Evolutionary conservation across 2,329 filamentous ascomycete genomes (phyloP).

Genomic region (Hawksworthiomyces lignivorus): DNA sequence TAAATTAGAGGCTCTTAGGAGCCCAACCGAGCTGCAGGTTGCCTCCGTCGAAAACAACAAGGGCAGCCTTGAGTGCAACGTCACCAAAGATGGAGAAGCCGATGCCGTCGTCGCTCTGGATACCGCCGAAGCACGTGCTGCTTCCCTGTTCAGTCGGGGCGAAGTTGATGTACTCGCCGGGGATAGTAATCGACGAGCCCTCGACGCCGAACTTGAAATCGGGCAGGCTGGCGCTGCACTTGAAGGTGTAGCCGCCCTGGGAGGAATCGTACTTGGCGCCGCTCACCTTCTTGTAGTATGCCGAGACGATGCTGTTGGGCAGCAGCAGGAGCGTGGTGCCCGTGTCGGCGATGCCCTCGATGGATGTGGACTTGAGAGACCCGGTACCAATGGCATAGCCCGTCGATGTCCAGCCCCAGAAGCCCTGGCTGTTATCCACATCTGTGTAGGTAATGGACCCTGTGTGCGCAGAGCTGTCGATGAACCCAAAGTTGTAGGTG

Average conservation of each 20-base stretch:
- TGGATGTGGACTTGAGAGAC: constrained; percentile 15
- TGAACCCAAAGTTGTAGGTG: constrained; percentile 30
- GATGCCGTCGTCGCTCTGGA: constrained; percentile 37
- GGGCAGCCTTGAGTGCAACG: constrained; percentile 20
- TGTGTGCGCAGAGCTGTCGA: constrained; percentile 26
- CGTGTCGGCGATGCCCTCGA: constrained; percentile 48
- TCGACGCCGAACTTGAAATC: constrained; percentile 43
- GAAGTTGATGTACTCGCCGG: constrained; percentile 43
- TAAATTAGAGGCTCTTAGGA: constrained; percentile 13
- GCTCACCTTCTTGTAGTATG: constrained; percentile 43
- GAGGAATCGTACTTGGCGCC: constrained; percentile 30
- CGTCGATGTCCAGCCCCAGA: constrained; percentile 30
- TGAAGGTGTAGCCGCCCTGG: constrained; percentile 44
- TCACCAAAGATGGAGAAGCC: constrained; percentile 21
- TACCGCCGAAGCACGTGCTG: constrained; percentile 53
- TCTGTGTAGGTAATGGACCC: constrained; percentile 26
- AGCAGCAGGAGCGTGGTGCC: constrained; percentile 51
- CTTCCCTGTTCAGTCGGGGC: constrained; percentile 27
- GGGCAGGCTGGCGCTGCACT: constrained; percentile 39
- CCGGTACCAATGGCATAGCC: constrained; percentile 24
- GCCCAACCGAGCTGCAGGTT: constrained; percentile 18
- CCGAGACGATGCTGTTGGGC: constrained; percentile 35
- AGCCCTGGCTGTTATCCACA: constrained; percentile 26
- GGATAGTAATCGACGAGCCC: constrained; percentile 36
- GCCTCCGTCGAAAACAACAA: constrained; percentile 19